These are phyloP conservation scores for Stephania japonica DNA, from an alignment of 164 flowering plant genomes.

Conservation along the genomic window DNA sequence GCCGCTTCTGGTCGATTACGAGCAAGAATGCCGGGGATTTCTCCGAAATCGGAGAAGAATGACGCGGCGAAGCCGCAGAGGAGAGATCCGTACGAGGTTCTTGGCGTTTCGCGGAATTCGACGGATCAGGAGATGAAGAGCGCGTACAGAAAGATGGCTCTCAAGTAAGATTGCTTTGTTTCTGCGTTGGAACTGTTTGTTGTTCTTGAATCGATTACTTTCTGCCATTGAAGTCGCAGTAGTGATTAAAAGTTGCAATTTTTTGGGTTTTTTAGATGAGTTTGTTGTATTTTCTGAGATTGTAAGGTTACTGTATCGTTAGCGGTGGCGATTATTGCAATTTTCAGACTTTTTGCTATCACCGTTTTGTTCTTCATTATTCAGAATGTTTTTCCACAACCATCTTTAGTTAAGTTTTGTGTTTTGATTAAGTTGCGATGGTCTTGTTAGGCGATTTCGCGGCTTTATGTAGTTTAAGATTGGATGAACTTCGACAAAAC, in stretches of 20 bases:
- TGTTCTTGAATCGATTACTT: neutral
- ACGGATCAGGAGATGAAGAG: conserved; percentile 84
- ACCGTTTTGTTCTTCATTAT: neutral
- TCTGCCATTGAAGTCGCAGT: too few species aligned
- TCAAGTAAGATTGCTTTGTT: conserved; percentile 48
- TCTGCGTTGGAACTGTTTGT: neutral
- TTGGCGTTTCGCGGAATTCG: conserved; percentile 58
- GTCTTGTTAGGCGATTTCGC: neutral
- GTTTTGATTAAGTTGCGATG: neutral
- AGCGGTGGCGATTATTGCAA: neutral
- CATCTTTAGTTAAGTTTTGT: neutral
- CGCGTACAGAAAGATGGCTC: conserved; percentile 88
- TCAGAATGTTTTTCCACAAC: neutral
- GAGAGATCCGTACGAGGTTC: conserved; percentile 85
- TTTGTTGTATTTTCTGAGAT: neutral
- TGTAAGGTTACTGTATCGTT: neutral
- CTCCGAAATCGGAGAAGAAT: conserved; percentile 47
- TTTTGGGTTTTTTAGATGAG: neutral
- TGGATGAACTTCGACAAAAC: neutral
- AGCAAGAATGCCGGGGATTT: conserved; percentile 43
- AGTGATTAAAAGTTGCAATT: neutral
- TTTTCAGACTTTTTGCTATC: neutral
- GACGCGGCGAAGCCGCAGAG: conserved; percentile 40
- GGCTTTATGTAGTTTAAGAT: neutral
- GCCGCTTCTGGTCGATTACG: neutral